Conservation (phyloP, 768 basidiomycete species). For the Leucogyrophana mollusca region DNA sequence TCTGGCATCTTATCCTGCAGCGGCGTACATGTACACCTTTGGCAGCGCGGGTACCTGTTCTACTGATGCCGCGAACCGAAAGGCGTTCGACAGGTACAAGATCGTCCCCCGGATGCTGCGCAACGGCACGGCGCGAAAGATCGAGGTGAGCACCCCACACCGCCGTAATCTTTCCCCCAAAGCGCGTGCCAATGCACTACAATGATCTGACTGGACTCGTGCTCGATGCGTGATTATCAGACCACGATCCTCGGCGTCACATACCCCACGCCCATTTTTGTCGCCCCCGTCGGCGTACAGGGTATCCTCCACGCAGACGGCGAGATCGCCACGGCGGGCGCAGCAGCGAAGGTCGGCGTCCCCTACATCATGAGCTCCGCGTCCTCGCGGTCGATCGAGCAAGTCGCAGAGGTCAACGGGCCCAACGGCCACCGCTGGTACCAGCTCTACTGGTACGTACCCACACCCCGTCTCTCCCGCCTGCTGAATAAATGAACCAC, state of each 20-base stretch:
- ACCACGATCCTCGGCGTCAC: conserved; percentile 71
- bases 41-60: conserved; percentile 73
- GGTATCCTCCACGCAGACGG: conserved; percentile 69
- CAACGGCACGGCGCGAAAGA: conserved; percentile 50
- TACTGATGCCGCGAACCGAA: conserved; percentile 67
- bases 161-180: too few species aligned
- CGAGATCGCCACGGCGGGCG: conserved; percentile 68
- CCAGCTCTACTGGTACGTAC: conserved; percentile 73
- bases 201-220: too few species aligned
- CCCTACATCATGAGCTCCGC: conserved; percentile 71
- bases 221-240: conserved; percentile 40
- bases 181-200: too few species aligned
- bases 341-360: conserved; percentile 47
- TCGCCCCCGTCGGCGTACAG: conserved; percentile 80
- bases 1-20: conserved; percentile 30
- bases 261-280: conserved; percentile 57
- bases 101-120: conserved; percentile 84
- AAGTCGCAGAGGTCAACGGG: conserved; percentile 72
- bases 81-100: conserved; percentile 61
- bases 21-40: conserved; percentile 70
- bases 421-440: conserved; percentile 66
- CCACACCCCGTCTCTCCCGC: background rate
- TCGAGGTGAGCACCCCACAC: conserved; percentile 46
- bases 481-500: background rate
- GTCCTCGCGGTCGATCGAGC: conserved; percentile 68